These are phyloP conservation scores for Zygosaccharomyces lentus DNA, from an alignment of 805 yeast genomes.

Conservation along the genomic window DNA sequence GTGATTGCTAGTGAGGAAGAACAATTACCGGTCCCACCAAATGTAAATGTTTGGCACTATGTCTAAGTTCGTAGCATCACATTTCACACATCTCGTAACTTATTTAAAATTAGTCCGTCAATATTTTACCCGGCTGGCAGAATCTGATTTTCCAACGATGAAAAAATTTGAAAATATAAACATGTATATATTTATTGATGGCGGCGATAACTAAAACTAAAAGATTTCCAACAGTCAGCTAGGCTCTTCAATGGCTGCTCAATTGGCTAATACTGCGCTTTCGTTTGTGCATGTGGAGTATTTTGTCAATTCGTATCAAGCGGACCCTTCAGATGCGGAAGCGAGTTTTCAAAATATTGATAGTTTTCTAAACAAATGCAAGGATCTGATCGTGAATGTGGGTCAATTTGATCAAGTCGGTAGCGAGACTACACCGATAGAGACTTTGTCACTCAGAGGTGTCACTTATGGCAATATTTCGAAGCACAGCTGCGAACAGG, in stretches of 20 bases:
- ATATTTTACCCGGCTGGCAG: constrained; percentile 3
- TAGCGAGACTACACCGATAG: background rate
- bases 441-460: constrained; percentile 38
- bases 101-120: background rate
- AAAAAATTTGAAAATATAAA: constrained; percentile 11
- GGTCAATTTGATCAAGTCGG: constrained; percentile 12
- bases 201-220: background rate
- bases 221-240: background rate
- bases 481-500: constrained; percentile 37
- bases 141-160: background rate
- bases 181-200: background rate
- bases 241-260: constrained; percentile 8
- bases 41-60: constrained; percentile 37
- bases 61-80: background rate
- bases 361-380: constrained; percentile 16
- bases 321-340: constrained; percentile 7
- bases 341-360: constrained; percentile 17
- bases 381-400: constrained; percentile 10
- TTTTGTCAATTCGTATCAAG: constrained; percentile 17
- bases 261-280: constrained; percentile 10
- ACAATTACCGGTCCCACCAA: constrained; percentile 40
- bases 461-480: constrained; percentile 38
- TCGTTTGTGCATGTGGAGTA: constrained; percentile 20
- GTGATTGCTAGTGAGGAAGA: constrained; percentile 20
- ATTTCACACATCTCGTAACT: background rate